Conservation (phyloP, 1,139 yeast species). For the Suhomyces bokatorum region DNA sequence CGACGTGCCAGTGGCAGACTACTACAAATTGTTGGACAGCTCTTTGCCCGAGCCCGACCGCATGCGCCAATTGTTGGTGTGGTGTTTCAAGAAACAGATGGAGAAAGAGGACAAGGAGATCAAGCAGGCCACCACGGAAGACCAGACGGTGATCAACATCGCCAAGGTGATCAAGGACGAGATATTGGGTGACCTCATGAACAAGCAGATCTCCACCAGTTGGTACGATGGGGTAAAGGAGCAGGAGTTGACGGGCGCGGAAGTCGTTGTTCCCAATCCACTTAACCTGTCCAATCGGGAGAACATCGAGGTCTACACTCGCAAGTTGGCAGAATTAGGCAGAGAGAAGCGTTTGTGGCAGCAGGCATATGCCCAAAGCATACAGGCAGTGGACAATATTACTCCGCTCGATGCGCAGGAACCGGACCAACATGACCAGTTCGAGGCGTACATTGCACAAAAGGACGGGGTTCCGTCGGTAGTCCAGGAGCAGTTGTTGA, state of each 20-base stretch:
- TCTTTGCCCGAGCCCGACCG: conserved; percentile 71
- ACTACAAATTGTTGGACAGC: conserved; percentile 62
- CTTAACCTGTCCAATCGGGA: conserved; percentile 15
- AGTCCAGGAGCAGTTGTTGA: conserved; percentile 5
- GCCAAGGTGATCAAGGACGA: conserved; percentile 71
- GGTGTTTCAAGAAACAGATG: conserved; percentile 62
- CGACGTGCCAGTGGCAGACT: conserved; percentile 56
- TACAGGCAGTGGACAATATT: conserved; percentile 15
- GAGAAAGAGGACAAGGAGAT: conserved; percentile 38
- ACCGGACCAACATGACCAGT: neutral
- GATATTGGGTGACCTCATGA: conserved; percentile 55
- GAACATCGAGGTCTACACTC: conserved; percentile 23
- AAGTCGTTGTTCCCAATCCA: conserved; percentile 21
- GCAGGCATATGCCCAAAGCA: conserved; percentile 26
- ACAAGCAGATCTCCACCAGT: conserved; percentile 60
- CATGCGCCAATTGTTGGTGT: conserved; percentile 66
- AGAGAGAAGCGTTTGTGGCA: conserved; percentile 55
- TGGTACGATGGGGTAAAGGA: conserved; percentile 57
- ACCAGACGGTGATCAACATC: conserved; percentile 46
- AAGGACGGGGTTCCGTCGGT: conserved; percentile 4
- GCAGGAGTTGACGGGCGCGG: conserved; percentile 24
- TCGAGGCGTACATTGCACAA: neutral
- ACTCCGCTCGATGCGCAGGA: neutral
- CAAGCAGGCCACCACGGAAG: conserved; percentile 28
- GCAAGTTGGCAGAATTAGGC: conserved; percentile 44